Percentiles rank a stretch among this genome's conserved stretches.
These are phyloP conservation scores for Pseudogymnoascus sp. DNA, from an alignment of 2,329 filamentous ascomycete species.

Conservation along the genomic window DNA sequence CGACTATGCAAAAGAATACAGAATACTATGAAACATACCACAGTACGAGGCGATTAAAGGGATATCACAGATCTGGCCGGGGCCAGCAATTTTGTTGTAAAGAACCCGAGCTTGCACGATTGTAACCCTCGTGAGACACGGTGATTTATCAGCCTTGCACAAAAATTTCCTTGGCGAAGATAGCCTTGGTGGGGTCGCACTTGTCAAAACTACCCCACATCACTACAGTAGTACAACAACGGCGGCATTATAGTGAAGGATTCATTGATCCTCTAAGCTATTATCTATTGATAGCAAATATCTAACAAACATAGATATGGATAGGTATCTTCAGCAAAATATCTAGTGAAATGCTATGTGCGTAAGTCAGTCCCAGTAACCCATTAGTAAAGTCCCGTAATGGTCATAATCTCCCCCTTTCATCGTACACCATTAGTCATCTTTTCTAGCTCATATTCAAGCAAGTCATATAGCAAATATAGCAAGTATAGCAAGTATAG, in stretches of 20 bases:
- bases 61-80: neutral
- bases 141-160: constrained; percentile 8
- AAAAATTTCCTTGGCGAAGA: neutral
- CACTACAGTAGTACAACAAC: neutral
- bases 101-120: neutral
- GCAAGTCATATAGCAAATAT: constrained; percentile 1
- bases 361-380: neutral
- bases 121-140: neutral
- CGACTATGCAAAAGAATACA: too few relatives aligned
- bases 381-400: neutral
- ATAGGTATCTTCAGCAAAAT: neutral
- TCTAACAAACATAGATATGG: neutral
- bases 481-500: constrained; percentile 8
- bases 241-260: neutral
- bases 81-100: neutral
- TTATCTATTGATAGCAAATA: neutral
- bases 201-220: constrained; percentile 7
- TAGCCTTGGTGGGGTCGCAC: constrained; percentile 2
- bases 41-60: neutral
- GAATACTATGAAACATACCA: neutral
- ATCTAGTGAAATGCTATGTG: neutral
- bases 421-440: neutral
- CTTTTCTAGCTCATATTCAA: neutral
- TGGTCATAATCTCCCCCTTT: neutral
- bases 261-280: neutral